Evolutionary conservation across 495 filamentous ascomycete genomes (phyloP), one percentile per base, ranked within the genome.

Genomic region (Aspergillus baeticus): DNA sequence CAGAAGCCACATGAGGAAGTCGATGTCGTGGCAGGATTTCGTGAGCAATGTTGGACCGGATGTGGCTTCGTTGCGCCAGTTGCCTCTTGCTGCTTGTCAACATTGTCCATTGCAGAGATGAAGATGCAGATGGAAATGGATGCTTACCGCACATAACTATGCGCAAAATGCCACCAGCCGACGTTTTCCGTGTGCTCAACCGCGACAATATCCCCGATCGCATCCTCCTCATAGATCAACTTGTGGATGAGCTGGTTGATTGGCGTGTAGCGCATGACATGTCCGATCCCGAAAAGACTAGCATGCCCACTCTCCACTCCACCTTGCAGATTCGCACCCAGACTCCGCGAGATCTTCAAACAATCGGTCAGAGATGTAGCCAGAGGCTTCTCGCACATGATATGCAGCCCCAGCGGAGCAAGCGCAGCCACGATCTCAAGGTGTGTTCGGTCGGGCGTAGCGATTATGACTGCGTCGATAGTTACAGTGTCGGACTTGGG

Each of bases 1-100:
- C 21, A 51, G 26, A 66, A 94, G 68, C 90, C 90, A 94, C 23
- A 92, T 72, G 5, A 93, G 67, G 33, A 92, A 74, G 58, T 94
- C 89, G 22, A 93, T 89, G 61, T 96, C 92, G 68, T 96, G 92
- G 63, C 92, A 96, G 46, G 89, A 90, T 67, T 93, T 94, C 5
- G 90, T 91, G 6, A 94, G 76, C 6, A 94, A 77, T 8, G 84
- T 87, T 78, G 59, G 54, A 2, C 43, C 54, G 4, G 33, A 44
- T 1, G 54, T 56, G 0, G 43, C 42, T 22, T 48, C 44, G 6
- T 49, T 56, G 13, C 54, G 33, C 91, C 91, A 95, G 69, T 92
- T 92, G 29, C 90, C 91, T 49, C 54, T n/a, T 49, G 2, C n/a
- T n/a, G 6, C 10, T 6, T n/a, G 37, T 47, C 41, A 55, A 41